Evolutionary conservation across 164 flowering plant genomes (phyloP).

Genomic region (Macadamia integrifolia): DNA sequence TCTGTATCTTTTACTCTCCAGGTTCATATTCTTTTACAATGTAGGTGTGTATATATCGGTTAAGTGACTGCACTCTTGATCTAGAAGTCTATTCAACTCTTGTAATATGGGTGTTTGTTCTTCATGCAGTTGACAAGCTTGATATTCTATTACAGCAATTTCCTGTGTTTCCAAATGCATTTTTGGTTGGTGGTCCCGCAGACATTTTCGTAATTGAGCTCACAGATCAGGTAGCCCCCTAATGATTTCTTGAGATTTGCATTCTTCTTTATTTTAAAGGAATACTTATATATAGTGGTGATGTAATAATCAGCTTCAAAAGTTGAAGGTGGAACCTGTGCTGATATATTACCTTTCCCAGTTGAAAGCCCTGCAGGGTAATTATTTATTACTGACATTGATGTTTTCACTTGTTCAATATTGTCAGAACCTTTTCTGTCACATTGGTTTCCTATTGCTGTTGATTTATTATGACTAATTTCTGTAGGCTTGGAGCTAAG

Average conservation of each 20-base stretch:
- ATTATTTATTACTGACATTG: background rate
- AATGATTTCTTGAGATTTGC: background rate
- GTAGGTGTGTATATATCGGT: slow-evolving; percentile 44
- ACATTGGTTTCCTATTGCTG: background rate
- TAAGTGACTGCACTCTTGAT: background rate
- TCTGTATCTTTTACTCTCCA: slow-evolving; percentile 79
- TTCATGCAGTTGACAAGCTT: slow-evolving; percentile 69
- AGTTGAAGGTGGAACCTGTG: slow-evolving; percentile 95
- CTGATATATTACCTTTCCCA: slow-evolving; percentile 80
- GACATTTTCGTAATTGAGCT: slow-evolving; percentile 85
- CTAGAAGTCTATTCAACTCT: background rate
- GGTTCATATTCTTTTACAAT: slow-evolving; percentile 81
- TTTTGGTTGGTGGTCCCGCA: slow-evolving; percentile 83
- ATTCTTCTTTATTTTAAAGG: background rate
- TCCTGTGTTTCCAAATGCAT: slow-evolving; percentile 78
- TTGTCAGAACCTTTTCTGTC: background rate
- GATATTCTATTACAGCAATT: slow-evolving; percentile 65
- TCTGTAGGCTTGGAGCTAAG: slow-evolving; percentile 77
- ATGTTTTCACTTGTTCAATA: background rate
- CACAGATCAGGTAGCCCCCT: slow-evolving; percentile 66
- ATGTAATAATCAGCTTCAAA: slow-evolving; percentile 63
- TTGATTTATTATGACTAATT: background rate
- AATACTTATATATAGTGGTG: background rate
- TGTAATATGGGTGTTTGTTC: background rate
- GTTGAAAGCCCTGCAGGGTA: slow-evolving; percentile 77